Conservation (phyloP, 2,329 filamentous ascomycete genomes). For the Cryphonectria radicalis region DNA sequence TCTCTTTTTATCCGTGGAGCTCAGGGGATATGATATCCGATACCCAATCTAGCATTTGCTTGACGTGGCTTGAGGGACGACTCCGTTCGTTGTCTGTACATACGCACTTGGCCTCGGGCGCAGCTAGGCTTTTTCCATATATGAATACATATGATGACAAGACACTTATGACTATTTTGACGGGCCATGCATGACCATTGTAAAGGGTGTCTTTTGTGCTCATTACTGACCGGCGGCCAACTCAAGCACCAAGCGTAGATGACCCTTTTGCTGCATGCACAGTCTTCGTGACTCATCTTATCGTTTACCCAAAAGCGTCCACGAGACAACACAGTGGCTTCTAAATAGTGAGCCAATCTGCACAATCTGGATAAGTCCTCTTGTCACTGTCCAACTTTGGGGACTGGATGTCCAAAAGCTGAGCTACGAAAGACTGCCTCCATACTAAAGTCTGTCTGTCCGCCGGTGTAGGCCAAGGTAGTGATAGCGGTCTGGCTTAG, state of each 20-base stretch:
- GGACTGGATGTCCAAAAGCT: neutral
- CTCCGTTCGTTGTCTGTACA: slow-evolving; percentile 2
- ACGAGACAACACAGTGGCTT: neutral
- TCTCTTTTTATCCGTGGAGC: neutral
- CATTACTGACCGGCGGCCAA: neutral
- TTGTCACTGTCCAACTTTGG: neutral
- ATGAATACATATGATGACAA: neutral
- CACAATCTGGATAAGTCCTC: neutral
- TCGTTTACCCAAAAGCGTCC: neutral
- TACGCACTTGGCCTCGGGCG: neutral
- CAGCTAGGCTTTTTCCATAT: neutral
- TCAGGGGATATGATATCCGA: slow-evolving; percentile 20
- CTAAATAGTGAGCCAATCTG: neutral
- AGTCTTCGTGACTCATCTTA: neutral
- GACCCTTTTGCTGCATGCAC: neutral
- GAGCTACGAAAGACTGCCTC: neutral
- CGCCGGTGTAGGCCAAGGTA: too few relatives aligned
- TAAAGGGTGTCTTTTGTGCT: neutral
- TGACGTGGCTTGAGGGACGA: slow-evolving; percentile 7
- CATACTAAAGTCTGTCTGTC: neutral
- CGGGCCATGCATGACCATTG: neutral
- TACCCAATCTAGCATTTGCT: slow-evolving; percentile 23
- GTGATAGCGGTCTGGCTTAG: neutral
- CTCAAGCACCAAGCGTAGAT: neutral
- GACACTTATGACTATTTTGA: neutral